Percentiles rank a stretch among this genome's conserved stretches.
Evolutionary conservation across 306 rosid genomes (phyloP).

Genomic region (Gleditsia sinensis): DNA sequence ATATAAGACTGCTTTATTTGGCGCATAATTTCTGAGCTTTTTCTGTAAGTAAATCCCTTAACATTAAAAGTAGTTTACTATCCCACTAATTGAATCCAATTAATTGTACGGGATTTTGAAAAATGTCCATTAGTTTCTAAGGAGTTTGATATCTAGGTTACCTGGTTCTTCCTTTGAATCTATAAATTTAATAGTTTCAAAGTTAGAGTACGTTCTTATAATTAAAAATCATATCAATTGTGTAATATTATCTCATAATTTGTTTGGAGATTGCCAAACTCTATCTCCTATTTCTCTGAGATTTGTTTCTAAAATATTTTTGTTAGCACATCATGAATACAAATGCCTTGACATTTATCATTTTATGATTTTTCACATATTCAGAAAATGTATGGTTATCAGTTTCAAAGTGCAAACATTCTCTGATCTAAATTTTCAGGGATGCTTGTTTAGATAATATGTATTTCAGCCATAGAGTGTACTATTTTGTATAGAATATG

Average conservation of each 20-base stretch:
- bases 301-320: constrained; percentile 11
- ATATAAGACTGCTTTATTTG: background rate
- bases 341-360: constrained; percentile 11
- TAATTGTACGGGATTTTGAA: constrained; percentile 10
- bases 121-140: background rate
- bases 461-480: background rate
- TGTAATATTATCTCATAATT: constrained; percentile 12
- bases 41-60: constrained; percentile 3
- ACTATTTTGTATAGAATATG: constrained; percentile 5
- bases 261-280: background rate
- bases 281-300: background rate
- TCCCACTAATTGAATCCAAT: background rate
- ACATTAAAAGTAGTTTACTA: background rate
- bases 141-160: constrained; percentile 17
- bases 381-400: background rate
- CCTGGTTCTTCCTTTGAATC: constrained; percentile 14
- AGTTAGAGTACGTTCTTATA: background rate
- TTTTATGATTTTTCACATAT: constrained; percentile 11
- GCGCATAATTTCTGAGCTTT: background rate
- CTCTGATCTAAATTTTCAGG: background rate
- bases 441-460: background rate
- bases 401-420: background rate
- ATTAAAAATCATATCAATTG: background rate
- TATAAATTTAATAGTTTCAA: constrained; percentile 9
- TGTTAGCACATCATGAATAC: background rate